Base-by-base conservation (phyloP, 176 grass and related monocot genomes). In the Carex cristatella region DNA sequence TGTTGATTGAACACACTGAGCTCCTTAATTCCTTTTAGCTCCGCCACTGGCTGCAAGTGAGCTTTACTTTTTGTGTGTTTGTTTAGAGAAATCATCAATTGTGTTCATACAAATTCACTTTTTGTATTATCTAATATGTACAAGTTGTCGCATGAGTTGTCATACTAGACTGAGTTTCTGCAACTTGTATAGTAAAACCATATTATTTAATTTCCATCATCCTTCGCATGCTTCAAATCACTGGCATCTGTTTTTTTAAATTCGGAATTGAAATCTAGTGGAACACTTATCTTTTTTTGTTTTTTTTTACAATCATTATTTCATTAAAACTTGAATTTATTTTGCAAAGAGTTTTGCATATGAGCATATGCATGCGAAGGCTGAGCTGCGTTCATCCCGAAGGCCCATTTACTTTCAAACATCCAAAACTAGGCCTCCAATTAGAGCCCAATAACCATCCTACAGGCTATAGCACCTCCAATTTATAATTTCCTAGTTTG, bases 31-130 rank as follows among this genome's bases (percentile, higher is more conserved):
- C 9, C 9, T 10, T 51, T 51, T 11, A 51, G 48, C 48, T 51
- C 48, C 48, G 48, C 48, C 48, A 51, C 48, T 49, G 46, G 74
- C 51, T 35, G 49, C 74, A 35, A 79, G 57, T 82, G 57, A 82
- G 19, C 60, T 54, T 54, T 76, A 55, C 72, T 32, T 76, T 76
- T 76, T 76, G 57, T 65, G 57, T 51, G 61, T 57, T 65, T 82
- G 33, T 30, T 63, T 27, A 65, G 42, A 82, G 58, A 81, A 28
- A 64, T 40, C 33, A 46, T 82, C 10, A 38, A 64, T 64, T 65
- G 28, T 82, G 79, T 65, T 51, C 15, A 82, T 51, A 35, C 4
- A 48, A 65, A 12, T 82, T 48, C 9, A 65, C 76, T 15, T 15
- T 46, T 46, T 12, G 16, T 44, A 9, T 48, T 65, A 33, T 78